phyloP scores from a whole-genome alignment of 768 basidiomycete genomes.

The Pulveroboletus ravenelii region DNA sequence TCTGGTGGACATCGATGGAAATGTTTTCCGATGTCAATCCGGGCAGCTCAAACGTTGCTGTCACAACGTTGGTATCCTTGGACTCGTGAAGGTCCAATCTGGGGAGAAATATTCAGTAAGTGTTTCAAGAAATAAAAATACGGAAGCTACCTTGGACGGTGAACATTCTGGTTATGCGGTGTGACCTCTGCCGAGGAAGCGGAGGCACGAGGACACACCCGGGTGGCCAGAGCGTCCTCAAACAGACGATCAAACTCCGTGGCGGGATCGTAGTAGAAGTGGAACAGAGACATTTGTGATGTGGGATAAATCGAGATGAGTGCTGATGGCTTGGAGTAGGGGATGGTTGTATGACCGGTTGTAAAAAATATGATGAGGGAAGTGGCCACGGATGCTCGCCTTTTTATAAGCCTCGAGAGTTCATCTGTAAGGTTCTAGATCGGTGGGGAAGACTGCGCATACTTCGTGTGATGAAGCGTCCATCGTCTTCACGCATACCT shows the following conservation, averaged over 20 bases:
- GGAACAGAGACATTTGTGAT: constrained; percentile 1
- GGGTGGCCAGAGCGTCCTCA: constrained; percentile 22
- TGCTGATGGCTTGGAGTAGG: no score
- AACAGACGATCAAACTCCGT: constrained; percentile 7
- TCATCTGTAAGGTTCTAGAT: constrained; percentile 4
- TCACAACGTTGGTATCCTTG: constrained; percentile 38
- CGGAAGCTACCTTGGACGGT: constrained; percentile 21
- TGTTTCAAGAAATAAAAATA: not conserved
- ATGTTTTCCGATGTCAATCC: constrained; percentile 48
- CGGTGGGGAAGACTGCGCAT: not conserved
- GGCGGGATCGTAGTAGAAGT: constrained; percentile 3
- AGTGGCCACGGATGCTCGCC: no score
- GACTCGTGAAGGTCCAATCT: constrained; percentile 49
- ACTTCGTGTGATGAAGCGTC: not conserved
- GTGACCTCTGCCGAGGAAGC: not conserved
- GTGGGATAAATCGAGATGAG: no score
- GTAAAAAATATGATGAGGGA: no score
- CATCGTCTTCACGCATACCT: not conserved
- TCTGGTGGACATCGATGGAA: constrained; percentile 43
- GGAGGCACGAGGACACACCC: constrained; percentile 1
- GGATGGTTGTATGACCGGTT: no score
- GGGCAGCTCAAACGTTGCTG: constrained; percentile 53
- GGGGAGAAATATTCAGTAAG: not conserved
- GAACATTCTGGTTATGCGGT: not conserved
- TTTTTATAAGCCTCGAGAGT: no score